phyloP scores from a whole-genome alignment of 176 grass and related monocot species.

The Oryza punctata region DNA sequence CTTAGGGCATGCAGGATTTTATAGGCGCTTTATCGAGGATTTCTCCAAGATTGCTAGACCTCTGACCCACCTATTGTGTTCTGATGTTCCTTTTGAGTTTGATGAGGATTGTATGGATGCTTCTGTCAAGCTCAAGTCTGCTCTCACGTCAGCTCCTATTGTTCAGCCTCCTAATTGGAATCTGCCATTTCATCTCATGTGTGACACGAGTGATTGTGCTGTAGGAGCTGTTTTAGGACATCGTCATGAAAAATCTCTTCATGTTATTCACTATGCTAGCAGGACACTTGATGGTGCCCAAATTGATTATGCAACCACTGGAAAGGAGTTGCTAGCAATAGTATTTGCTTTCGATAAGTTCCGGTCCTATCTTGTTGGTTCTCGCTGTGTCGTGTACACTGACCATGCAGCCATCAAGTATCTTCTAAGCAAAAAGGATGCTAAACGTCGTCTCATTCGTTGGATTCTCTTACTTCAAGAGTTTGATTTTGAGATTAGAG shows the following conservation, averaged over 20 bases:
- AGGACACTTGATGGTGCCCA: background rate
- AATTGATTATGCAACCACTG: background rate
- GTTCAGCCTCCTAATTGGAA: background rate
- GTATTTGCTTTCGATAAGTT: background rate
- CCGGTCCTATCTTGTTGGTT: background rate
- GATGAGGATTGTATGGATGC: background rate
- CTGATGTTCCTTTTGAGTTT: background rate
- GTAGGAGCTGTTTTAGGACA: background rate
- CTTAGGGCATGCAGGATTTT: background rate
- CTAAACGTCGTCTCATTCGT: background rate
- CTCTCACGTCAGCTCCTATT: background rate
- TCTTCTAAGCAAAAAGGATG: background rate
- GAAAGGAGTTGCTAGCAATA: background rate
- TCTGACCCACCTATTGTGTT: background rate
- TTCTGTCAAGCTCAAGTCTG: fast-evolving
- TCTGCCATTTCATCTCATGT: background rate
- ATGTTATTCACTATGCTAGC: background rate
- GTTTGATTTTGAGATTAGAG: no score
- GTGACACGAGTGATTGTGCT: background rate
- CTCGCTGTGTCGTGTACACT: background rate
- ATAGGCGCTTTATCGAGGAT: background rate
- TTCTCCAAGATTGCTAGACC: background rate
- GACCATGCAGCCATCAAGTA: background rate
- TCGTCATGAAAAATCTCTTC: background rate
- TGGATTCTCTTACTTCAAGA: no score